A percentile compares a stretch with the other conserved stretches of the same genome.
Evolutionary conservation across 495 filamentous ascomycete species (phyloP).

Genomic region (Haplographium delicatum): DNA sequence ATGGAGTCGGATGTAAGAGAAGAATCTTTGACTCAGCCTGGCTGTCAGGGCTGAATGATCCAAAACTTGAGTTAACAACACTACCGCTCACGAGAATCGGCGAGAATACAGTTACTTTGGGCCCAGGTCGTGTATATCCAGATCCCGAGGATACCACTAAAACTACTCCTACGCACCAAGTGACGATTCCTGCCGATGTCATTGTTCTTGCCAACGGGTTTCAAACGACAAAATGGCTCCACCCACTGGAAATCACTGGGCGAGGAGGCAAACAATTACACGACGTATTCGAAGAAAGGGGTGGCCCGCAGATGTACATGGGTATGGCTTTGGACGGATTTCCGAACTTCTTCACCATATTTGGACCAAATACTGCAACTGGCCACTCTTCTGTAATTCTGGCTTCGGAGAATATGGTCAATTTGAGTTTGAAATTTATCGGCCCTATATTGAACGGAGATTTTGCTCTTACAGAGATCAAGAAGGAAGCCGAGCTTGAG

Average conservation of each 20-base stretch:
- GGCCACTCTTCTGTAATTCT: conserved; percentile 60
- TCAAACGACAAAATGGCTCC: conserved; percentile 38
- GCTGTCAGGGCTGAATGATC: conserved; percentile 47
- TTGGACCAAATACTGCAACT: conserved; percentile 60
- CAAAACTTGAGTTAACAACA: conserved; percentile 49
- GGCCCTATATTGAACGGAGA: conserved; percentile 44
- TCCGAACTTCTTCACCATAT: conserved; percentile 65
- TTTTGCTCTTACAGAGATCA: conserved; percentile 33
- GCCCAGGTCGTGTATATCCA: conserved; percentile 46
- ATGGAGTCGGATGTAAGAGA: conserved; percentile 58
- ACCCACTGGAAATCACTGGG: conserved; percentile 39
- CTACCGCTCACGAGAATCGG: conserved; percentile 43
- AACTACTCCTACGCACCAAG: conserved; percentile 29
- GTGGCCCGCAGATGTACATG: conserved; percentile 54
- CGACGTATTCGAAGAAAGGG: conserved; percentile 48
- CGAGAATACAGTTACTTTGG: conserved; percentile 46
- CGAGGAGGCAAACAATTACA: conserved; percentile 42
- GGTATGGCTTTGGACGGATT: conserved; percentile 60
- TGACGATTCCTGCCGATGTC: conserved; percentile 48
- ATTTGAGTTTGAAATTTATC: conserved; percentile 46
- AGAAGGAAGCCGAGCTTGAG: conserved; percentile 45
- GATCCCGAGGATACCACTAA: conserved; percentile 22
- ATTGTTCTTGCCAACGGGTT: conserved; percentile 59
- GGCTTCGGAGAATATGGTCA: conserved; percentile 53
- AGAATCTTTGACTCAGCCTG: conserved; percentile 53